These are phyloP conservation scores for Corylus avellana DNA, from an alignment of 306 rosid species.

Conservation along the genomic window DNA sequence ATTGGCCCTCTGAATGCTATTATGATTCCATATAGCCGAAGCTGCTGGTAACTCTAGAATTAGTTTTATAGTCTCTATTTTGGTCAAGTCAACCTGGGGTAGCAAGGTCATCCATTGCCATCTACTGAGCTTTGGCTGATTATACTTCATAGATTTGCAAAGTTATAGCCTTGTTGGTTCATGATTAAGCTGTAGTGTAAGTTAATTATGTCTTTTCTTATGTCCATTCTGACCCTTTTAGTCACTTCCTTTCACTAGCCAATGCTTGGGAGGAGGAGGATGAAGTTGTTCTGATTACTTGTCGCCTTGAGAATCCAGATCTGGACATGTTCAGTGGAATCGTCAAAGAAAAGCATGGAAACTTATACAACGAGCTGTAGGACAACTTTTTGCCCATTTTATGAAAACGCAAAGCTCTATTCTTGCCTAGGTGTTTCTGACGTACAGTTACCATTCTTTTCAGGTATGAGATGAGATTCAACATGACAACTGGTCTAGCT, in stretches of 20 bases:
- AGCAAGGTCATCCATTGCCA: not conserved
- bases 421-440: conserved; percentile 20
- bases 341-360: conserved; percentile 49
- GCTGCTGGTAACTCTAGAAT: not conserved
- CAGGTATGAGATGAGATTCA: conserved; percentile 93
- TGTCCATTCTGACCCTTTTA: conserved; percentile 29
- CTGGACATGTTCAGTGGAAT: conserved; percentile 66
- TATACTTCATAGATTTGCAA: not conserved
- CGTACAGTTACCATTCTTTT: conserved; percentile 17
- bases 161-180: not conserved
- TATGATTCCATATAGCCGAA: not conserved
- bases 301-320: conserved; percentile 73
- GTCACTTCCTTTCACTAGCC: conserved; percentile 48
- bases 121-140: not conserved
- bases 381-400: conserved; percentile 1
- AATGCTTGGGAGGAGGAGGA: conserved; percentile 99
- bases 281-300: conserved; percentile 87
- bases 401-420: conserved; percentile 11
- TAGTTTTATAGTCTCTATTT: not conserved
- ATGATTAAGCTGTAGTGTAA: not conserved
- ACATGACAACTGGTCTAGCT: conserved; percentile 76
- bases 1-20: not conserved
- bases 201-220: conserved; percentile 8
- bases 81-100: not conserved
- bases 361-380: conserved; percentile 79